These are phyloP conservation scores for Lecanicillium sp. DNA, from an alignment of 2,329 filamentous ascomycete species.

Conservation along the genomic window DNA sequence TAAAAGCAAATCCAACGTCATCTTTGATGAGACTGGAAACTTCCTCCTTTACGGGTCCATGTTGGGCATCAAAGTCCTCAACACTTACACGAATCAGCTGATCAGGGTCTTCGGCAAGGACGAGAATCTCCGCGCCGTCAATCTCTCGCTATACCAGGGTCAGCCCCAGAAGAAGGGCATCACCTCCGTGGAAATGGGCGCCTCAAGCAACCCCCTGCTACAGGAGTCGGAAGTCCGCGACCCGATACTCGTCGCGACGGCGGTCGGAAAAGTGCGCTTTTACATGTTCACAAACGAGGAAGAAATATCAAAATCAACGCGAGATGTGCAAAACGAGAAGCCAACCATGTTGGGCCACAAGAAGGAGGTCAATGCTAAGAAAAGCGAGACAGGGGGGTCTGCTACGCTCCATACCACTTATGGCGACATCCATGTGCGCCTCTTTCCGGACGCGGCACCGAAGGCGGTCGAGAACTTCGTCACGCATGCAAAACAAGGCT, in stretches of 20 bases:
- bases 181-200: constrained; percentile 94
- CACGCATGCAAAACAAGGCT: constrained; percentile 78
- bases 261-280: constrained; percentile 80
- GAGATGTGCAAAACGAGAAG: constrained; percentile 93
- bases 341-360: constrained; percentile 58
- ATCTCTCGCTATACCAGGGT: constrained; percentile 85
- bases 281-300: constrained; percentile 97
- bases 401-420: constrained; percentile 87
- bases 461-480: constrained; percentile 97
- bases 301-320: constrained; percentile 70
- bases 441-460: constrained; percentile 89
- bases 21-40: constrained; percentile 93
- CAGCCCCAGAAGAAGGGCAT: constrained; percentile 90
- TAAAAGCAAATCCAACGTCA: constrained; percentile 68
- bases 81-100: constrained; percentile 88
- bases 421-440: constrained; percentile 86
- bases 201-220: constrained; percentile 84
- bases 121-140: constrained; percentile 76
- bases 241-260: constrained; percentile 79
- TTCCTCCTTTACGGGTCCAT: constrained; percentile 94
- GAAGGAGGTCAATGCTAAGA: constrained; percentile 45
- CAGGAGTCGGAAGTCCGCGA: constrained; percentile 87
- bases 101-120: constrained; percentile 87
- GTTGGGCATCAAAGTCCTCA: constrained; percentile 87
- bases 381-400: constrained; percentile 63